Evolutionary conservation across 1,284 basidiomycete genomes (phyloP).

Genomic region (Ceratobasidium sp.): DNA sequence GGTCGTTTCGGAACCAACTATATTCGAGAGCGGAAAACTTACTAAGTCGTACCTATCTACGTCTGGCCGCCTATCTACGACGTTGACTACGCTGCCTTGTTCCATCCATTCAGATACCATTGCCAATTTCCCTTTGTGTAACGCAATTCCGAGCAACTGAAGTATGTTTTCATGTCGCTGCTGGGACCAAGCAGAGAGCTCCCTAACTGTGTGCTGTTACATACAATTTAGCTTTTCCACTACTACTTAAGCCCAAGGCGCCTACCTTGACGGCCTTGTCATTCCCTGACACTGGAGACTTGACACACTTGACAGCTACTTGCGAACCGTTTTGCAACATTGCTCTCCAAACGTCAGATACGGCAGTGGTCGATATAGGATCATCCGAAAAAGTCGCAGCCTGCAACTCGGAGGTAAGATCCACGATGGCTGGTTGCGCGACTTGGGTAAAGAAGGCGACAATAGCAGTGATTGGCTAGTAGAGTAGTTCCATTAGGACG

Average conservation of each 20-base stretch:
- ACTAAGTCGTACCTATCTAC: background rate
- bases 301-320: background rate
- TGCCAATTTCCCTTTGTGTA: background rate
- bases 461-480: background rate
- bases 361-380: background rate
- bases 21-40: too few species aligned
- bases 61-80: background rate
- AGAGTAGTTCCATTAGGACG: background rate
- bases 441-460: background rate
- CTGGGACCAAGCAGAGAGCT: background rate
- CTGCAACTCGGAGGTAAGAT: background rate
- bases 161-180: background rate
- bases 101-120: too few species aligned
- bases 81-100: background rate
- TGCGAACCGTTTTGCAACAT: background rate
- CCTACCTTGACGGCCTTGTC: background rate
- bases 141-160: background rate
- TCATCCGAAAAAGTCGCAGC: background rate
- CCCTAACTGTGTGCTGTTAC: background rate
- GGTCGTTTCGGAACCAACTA: too few species aligned
- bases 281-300: background rate
- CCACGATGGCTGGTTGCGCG: background rate
- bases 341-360: background rate
- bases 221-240: background rate
- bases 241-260: background rate